Conservation (phyloP, 495 filamentous ascomycete species). For the Podospora conica region DNA sequence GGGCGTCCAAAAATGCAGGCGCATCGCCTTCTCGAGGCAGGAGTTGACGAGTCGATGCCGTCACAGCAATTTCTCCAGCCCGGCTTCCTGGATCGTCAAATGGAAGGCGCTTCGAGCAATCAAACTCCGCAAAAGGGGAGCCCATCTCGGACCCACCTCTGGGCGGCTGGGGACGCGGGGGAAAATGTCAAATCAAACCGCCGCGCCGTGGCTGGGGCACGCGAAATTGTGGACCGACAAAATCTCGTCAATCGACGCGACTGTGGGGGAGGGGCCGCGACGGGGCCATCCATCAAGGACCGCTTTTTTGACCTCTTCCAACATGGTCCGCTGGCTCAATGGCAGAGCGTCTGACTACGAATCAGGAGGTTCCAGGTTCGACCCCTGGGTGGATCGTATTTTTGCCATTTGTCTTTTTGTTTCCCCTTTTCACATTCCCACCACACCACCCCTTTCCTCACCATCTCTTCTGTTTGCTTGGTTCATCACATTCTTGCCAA, state of each 20-base stretch:
- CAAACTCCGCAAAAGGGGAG: neutral
- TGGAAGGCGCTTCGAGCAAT: neutral
- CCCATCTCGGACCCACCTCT: neutral
- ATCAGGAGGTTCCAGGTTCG: slow-evolving; percentile 19
- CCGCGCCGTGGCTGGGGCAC: neutral
- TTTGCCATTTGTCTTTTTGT: neutral
- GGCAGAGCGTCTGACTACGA: slow-evolving; percentile 17
- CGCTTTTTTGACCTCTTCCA: accelerated
- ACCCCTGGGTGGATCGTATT: slow-evolving; percentile 15
- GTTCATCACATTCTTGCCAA: neutral
- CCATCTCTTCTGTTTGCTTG: neutral
- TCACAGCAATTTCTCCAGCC: neutral
- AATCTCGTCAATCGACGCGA: neutral
- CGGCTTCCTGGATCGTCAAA: neutral
- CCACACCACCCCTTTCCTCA: neutral
- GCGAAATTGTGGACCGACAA: neutral
- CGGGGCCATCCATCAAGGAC: neutral
- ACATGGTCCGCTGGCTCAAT: slow-evolving; percentile 11
- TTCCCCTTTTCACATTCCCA: neutral
- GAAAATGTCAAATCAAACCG: neutral
- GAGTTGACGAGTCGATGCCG: neutral
- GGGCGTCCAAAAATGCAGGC: neutral
- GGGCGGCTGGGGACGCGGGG: neutral
- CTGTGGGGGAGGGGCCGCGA: neutral
- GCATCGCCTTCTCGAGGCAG: no score